Evolutionary conservation across 805 yeast genomes (phyloP).

Genomic region (Kodamaea restingae): DNA sequence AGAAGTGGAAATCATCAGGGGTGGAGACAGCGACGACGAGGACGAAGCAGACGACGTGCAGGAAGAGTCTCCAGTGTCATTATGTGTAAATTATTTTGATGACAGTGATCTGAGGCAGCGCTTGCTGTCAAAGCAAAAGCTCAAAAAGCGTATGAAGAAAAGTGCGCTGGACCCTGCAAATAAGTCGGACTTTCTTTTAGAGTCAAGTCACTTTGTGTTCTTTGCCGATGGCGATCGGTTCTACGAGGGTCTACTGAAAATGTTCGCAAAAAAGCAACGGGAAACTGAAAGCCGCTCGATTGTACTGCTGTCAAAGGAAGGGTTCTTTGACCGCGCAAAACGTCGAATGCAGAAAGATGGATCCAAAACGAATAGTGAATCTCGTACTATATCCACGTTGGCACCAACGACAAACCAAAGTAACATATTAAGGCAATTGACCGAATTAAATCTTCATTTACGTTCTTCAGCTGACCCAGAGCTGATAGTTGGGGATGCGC

Average conservation of each 20-base stretch:
- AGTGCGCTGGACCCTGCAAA: neutral
- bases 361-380: neutral
- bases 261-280: slow-evolving; percentile 14
- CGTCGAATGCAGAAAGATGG: slow-evolving; percentile 9
- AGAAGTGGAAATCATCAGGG: slow-evolving; percentile 10
- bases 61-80: slow-evolving; percentile 29
- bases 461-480: neutral
- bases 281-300: slow-evolving; percentile 3
- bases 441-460: slow-evolving; percentile 11
- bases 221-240: slow-evolving; percentile 48
- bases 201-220: slow-evolving; percentile 67
- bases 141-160: slow-evolving; percentile 6
- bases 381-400: slow-evolving; percentile 17
- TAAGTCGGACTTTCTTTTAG: slow-evolving; percentile 45
- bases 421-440: slow-evolving; percentile 14
- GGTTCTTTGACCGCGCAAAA: slow-evolving; percentile 10
- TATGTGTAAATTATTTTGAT: slow-evolving; percentile 53
- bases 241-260: slow-evolving; percentile 34
- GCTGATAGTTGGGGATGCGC: neutral
- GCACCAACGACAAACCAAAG: slow-evolving; percentile 8
- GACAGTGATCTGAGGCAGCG: slow-evolving; percentile 6
- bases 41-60: slow-evolving; percentile 25
- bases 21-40: slow-evolving; percentile 9
- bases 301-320: slow-evolving; percentile 1
- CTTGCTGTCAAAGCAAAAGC: slow-evolving; percentile 8